Evolutionary conservation across 495 filamentous ascomycete genomes (phyloP).

Genomic region (Penicillium bialowiezense): DNA sequence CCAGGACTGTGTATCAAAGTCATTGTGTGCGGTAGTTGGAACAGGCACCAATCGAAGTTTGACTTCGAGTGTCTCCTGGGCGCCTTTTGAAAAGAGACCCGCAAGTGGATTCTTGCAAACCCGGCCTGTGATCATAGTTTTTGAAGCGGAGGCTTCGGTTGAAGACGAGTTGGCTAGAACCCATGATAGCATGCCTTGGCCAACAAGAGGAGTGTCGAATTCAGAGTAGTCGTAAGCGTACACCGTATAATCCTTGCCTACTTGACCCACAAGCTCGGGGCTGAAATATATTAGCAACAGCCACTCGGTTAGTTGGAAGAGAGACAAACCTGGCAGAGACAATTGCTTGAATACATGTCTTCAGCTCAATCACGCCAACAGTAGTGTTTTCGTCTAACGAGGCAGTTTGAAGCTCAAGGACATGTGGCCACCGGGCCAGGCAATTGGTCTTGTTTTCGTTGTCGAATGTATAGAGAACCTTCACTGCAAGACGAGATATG

Average conservation of each 20-base stretch:
- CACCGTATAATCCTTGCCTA: slow-evolving; percentile 89
- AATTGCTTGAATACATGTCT: slow-evolving; percentile 86
- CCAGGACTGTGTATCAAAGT: slow-evolving; percentile 70
- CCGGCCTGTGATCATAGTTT: slow-evolving; percentile 83
- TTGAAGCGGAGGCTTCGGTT: slow-evolving; percentile 54
- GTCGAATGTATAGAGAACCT: slow-evolving; percentile 97
- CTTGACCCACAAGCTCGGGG: slow-evolving; percentile 80
- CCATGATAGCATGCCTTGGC: slow-evolving; percentile 94
- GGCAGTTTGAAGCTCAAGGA: slow-evolving; percentile 75
- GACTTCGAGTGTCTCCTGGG: slow-evolving; percentile 90
- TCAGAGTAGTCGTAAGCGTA: slow-evolving; percentile 98
- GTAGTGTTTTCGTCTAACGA: slow-evolving; percentile 71
- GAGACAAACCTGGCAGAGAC: slow-evolving; percentile 59
- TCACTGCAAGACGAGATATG: slow-evolving; percentile 46
- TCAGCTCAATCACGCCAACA: slow-evolving; percentile 88
- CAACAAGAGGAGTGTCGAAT: slow-evolving; percentile 85
- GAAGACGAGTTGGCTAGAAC: slow-evolving; percentile 63
- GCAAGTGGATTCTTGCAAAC: slow-evolving; percentile 76
- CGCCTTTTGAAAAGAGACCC: slow-evolving; percentile 76
- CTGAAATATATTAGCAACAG: slow-evolving; percentile 41
- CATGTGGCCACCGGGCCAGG: slow-evolving; percentile 82
- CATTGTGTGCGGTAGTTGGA: slow-evolving; percentile 67
- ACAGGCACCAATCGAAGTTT: slow-evolving; percentile 86
- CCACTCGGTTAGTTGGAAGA: slow-evolving; percentile 3
- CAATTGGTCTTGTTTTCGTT: slow-evolving; percentile 86